These are phyloP conservation scores for Talaromyces rugulosus DNA, from an alignment of 2,329 filamentous ascomycete genomes.

Conservation along the genomic window DNA sequence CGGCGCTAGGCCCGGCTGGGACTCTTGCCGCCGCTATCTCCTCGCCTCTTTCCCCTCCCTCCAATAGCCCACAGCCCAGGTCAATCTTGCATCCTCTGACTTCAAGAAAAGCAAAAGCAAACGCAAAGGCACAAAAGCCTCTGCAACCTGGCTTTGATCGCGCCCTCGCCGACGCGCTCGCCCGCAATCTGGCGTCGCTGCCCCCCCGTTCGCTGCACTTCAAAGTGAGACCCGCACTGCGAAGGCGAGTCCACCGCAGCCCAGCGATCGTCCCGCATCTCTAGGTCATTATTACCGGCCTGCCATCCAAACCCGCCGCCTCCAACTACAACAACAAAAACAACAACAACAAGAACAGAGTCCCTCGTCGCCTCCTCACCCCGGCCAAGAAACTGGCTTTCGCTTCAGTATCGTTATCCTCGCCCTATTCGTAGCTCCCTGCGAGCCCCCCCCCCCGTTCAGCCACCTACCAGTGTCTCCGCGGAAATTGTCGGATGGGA, in stretches of 20 bases:
- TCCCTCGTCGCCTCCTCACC: not conserved
- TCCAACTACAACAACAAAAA: not conserved
- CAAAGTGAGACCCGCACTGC: not conserved
- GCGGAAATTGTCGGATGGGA: slow-evolving; percentile 31
- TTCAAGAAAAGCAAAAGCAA: not conserved
- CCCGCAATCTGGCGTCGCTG: not conserved
- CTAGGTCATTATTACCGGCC: slow-evolving; percentile 29
- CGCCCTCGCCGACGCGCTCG: not conserved
- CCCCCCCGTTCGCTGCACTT: not conserved
- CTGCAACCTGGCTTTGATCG: not conserved
- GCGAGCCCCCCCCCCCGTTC: not conserved
- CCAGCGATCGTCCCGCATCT: slow-evolving; percentile 30
- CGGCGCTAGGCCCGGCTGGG: not conserved
- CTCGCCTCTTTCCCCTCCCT: not conserved
- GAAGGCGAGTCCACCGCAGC: slow-evolving; percentile 8
- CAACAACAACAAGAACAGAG: not conserved
- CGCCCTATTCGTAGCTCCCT: not conserved
- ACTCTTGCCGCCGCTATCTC: not conserved
- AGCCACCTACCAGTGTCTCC: not conserved
- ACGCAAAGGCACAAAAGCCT: too few relatives aligned
- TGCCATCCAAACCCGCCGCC: not conserved
- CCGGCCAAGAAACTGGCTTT: not conserved
- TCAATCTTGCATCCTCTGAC: not conserved
- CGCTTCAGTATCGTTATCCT: not conserved
- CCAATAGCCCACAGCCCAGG: not conserved